Evolutionary conservation across 352 stramenopile genomes (phyloP).

Genomic region (Thraustotheca clavata): DNA sequence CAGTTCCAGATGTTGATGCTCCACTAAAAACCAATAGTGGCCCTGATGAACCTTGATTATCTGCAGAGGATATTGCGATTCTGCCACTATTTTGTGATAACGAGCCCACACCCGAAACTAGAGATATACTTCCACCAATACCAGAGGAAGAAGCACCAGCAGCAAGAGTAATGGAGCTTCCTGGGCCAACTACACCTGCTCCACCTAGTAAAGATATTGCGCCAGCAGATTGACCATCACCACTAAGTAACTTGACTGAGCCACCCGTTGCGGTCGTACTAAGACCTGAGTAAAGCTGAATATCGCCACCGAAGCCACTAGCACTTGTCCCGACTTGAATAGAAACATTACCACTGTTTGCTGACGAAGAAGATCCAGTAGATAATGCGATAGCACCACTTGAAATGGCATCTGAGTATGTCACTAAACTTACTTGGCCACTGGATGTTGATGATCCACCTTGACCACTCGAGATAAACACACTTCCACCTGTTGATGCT

Average conservation of each 20-base stretch:
- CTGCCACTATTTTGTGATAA: not conserved
- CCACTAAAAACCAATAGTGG: not conserved
- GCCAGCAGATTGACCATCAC: not conserved
- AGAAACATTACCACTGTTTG: not conserved
- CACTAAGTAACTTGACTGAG: not conserved
- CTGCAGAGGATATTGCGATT: not conserved
- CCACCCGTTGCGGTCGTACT: constrained; percentile 1
- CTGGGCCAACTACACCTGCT: not conserved
- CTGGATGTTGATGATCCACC: not conserved
- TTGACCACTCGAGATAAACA: constrained; percentile 1
- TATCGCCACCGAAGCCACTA: not conserved
- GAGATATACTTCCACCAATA: not conserved
- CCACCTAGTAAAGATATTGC: not conserved
- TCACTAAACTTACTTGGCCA: constrained; percentile 1
- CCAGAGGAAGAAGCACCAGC: not conserved
- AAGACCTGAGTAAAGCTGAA: not conserved
- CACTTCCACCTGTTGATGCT: not conserved
- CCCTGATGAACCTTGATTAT: not conserved
- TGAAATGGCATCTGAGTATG: not conserved
- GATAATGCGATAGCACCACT: not conserved
- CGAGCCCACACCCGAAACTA: not conserved
- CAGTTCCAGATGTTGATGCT: not conserved
- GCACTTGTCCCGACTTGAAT: not conserved
- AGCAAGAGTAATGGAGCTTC: not conserved
- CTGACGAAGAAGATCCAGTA: not conserved